These are phyloP conservation scores for Fomitopsis betulina DNA, from an alignment of 1,284 basidiomycete species.

Conservation along the genomic window DNA sequence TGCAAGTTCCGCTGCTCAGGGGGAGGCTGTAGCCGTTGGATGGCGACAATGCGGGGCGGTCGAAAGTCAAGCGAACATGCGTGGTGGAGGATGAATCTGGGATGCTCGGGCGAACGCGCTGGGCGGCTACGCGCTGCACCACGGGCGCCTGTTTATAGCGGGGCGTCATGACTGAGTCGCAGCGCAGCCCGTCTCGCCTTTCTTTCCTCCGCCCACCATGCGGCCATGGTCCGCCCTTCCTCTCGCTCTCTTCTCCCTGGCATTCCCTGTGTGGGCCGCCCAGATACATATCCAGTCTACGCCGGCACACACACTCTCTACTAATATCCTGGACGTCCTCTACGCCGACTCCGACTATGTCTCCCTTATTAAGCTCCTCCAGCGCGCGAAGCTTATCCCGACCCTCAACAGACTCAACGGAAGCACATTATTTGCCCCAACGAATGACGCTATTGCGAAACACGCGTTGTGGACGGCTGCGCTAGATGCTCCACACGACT, in stretches of 20 bases:
- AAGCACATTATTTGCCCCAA: slow-evolving; percentile 91
- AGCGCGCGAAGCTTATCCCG: slow-evolving; percentile 86
- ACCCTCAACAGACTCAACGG: slow-evolving; percentile 84
- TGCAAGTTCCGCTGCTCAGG: background rate
- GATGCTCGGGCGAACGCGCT: background rate
- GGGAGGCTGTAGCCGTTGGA: background rate
- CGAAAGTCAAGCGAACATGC: background rate
- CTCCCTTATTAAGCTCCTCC: slow-evolving; percentile 76
- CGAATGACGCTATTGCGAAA: slow-evolving; percentile 80
- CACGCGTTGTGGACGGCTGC: slow-evolving; percentile 47
- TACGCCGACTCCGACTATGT: slow-evolving; percentile 75
- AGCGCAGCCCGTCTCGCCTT: background rate
- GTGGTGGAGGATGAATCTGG: background rate
- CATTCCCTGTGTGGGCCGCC: slow-evolving; percentile 24
- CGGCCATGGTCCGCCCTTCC: slow-evolving; percentile 31
- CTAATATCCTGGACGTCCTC: slow-evolving; percentile 79
- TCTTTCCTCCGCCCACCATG: slow-evolving; percentile 25
- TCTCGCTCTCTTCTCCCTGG: slow-evolving; percentile 31
- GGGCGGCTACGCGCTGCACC: background rate
- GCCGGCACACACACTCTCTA: slow-evolving; percentile 28
- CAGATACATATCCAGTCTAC: slow-evolving; percentile 29
- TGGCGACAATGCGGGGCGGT: background rate
- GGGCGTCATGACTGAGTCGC: background rate
- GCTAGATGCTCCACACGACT: slow-evolving; percentile 31
- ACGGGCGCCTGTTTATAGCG: background rate